These are phyloP conservation scores for Gloeophyllum trabeum DNA, from an alignment of 768 basidiomycete species.

Conservation along the genomic window DNA sequence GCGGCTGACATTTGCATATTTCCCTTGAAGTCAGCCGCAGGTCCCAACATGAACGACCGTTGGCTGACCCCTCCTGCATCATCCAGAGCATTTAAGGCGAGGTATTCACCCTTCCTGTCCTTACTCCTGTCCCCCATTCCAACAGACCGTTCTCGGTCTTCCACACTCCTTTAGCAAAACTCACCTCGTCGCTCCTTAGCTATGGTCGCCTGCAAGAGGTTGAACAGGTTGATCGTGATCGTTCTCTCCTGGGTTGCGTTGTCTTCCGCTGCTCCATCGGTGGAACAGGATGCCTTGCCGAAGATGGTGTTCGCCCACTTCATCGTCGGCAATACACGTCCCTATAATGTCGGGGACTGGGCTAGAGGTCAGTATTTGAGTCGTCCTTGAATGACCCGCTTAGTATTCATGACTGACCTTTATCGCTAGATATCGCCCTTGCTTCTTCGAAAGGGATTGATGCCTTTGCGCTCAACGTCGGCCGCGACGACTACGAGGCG, in stretches of 20 bases:
- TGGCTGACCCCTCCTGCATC: too few species aligned
- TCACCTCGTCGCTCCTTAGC: neutral
- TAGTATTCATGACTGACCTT: neutral
- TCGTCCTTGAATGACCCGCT: neutral
- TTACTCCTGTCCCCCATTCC: too few species aligned
- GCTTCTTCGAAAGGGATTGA: conserved; percentile 53
- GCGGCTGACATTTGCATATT: too few species aligned
- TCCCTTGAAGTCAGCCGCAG: too few species aligned
- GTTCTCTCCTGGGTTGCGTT: neutral
- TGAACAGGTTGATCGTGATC: neutral
- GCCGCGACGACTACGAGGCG: conserved; percentile 51
- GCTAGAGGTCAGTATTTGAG: conserved; percentile 18
- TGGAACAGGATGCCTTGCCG: neutral
- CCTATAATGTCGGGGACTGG: conserved; percentile 34
- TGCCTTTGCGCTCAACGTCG: conserved; percentile 64
- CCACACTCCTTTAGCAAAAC: too few species aligned
- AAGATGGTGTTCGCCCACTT: conserved; percentile 17
- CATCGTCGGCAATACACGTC: conserved; percentile 54
- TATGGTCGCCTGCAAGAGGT: neutral
- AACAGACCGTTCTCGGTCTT: too few species aligned
- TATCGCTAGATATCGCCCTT: conserved; percentile 30
- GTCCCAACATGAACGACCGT: too few species aligned
- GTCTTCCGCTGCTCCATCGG: neutral
- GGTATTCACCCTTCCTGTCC: too few species aligned
- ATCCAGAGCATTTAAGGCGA: too few species aligned